These are phyloP conservation scores for Talaromyces nanjingensis DNA, from an alignment of 495 filamentous ascomycete species.

Conservation along the genomic window DNA sequence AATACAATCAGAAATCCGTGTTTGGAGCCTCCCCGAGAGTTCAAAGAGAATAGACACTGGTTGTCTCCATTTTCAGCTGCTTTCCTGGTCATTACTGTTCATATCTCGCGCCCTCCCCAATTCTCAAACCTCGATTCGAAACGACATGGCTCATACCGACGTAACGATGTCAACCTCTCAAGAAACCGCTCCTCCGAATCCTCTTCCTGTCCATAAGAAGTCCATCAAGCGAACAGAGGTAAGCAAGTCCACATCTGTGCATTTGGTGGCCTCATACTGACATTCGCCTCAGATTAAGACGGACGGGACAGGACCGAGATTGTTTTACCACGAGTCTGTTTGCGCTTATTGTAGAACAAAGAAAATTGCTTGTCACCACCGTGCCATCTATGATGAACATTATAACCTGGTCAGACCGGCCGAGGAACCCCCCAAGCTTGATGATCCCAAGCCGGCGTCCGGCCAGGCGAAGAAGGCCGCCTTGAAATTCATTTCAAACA, in stretches of 20 bases:
- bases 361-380: slow-evolving; percentile 19
- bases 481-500: background rate
- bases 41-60: background rate
- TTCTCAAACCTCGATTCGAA: background rate
- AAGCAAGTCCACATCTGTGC: background rate
- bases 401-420: background rate
- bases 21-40: background rate
- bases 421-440: background rate
- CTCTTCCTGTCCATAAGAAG: background rate
- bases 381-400: background rate
- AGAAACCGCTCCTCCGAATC: background rate
- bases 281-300: background rate
- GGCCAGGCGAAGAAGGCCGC: background rate
- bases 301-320: background rate
- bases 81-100: background rate
- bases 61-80: background rate
- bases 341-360: slow-evolving; percentile 15
- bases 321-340: background rate
- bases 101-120: background rate
- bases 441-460: background rate
- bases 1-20: background rate
- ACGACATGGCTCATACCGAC: background rate
- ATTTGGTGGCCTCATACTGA: background rate
- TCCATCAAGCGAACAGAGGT: background rate
- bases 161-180: background rate